A percentile compares a stretch with the other conserved stretches of the same genome.
Evolutionary conservation across 768 basidiomycete genomes (phyloP).

Genomic region (Pleurotus salmoneostramineus): DNA sequence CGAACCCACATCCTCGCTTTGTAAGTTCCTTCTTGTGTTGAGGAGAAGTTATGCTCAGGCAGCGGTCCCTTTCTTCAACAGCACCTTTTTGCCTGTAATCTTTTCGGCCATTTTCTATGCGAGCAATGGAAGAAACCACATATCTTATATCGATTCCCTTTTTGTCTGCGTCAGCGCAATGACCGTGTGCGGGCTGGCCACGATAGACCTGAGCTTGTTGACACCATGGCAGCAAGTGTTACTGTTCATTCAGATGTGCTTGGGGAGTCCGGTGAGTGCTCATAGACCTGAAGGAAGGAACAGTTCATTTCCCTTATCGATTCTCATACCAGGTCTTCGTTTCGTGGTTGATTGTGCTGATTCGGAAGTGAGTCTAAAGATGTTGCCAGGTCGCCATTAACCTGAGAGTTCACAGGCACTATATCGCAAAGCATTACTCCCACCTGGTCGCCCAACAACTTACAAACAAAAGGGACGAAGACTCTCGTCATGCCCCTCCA

Average conservation of each 20-base stretch:
- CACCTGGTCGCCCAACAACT: conserved; percentile 35
- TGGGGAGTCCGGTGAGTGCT: conserved; percentile 65
- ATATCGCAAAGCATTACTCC: conserved; percentile 68
- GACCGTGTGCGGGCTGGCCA: conserved; percentile 73
- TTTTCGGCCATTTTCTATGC: conserved; percentile 81
- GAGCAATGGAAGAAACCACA: conserved; percentile 67
- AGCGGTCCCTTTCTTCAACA: conserved; percentile 22
- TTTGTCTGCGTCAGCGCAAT: conserved; percentile 77
- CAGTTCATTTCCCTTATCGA: background rate
- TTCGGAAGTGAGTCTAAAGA: conserved; percentile 51
- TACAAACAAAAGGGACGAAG: conserved; percentile 10
- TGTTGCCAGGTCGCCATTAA: background rate
- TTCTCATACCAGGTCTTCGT: conserved; percentile 52
- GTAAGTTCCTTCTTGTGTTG: conserved; percentile 38
- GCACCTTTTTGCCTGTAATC: conserved; percentile 75
- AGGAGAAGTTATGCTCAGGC: no score
- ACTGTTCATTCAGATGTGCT: conserved; percentile 74
- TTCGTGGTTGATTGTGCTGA: conserved; percentile 81
- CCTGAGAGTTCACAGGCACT: conserved; percentile 38
- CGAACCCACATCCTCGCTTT: conserved; percentile 60
- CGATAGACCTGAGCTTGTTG: conserved; percentile 64
- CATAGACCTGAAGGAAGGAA: background rate
- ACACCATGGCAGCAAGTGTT: conserved; percentile 69
- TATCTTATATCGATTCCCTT: conserved; percentile 74
- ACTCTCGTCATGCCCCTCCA: background rate